Evolutionary conservation across 2,329 filamentous ascomycete genomes (phyloP).

Genomic region (Xylaria digitata): DNA sequence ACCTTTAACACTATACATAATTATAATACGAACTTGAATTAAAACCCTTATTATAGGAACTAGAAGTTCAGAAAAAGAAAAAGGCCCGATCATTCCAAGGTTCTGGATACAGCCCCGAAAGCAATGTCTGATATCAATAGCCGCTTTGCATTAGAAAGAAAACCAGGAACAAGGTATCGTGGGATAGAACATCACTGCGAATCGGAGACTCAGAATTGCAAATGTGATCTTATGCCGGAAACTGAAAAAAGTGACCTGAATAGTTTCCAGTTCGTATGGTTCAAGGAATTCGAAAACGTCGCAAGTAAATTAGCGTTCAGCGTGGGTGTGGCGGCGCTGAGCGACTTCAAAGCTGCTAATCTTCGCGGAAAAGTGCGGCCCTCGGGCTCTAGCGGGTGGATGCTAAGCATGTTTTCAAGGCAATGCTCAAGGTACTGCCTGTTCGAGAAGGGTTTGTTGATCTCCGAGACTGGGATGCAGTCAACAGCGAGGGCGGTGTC

Average conservation of each 20-base stretch:
- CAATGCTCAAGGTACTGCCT: background rate
- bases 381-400: constrained; percentile 1
- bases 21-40: too few species aligned
- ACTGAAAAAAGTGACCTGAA: too few species aligned
- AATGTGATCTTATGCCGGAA: constrained; percentile 8
- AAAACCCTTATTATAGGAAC: too few species aligned
- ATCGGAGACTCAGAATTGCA: background rate
- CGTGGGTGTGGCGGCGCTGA: constrained; percentile 8
- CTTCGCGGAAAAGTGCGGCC: background rate
- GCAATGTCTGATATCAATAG: too few species aligned
- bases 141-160: too few species aligned
- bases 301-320: background rate
- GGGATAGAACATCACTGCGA: background rate
- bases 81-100: too few species aligned
- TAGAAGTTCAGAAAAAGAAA: too few species aligned
- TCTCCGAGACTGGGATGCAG: constrained; percentile 13
- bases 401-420: background rate
- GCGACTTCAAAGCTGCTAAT: background rate
- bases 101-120: too few species aligned
- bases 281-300: background rate
- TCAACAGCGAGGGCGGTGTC: constrained; percentile 3
- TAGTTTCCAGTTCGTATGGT: too few species aligned
- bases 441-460: constrained; percentile 9
- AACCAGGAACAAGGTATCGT: too few species aligned
- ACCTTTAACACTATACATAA: too few species aligned